Evolutionary conservation across 805 yeast species (phyloP), one percentile per base, ranked within the genome.

Genomic region (Pichia insulana): DNA sequence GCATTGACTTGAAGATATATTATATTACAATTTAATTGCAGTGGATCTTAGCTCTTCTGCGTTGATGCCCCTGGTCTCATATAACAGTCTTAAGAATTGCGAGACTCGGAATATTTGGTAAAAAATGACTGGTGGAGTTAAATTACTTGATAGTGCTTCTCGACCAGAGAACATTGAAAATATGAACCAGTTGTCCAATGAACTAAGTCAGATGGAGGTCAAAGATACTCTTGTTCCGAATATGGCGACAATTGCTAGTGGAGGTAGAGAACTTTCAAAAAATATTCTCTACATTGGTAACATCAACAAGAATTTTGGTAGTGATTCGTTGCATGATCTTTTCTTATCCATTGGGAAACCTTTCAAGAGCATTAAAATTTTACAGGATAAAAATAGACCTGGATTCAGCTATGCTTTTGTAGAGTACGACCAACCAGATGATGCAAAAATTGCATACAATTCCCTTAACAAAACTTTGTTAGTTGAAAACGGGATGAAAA

Each of bases 381-480:
- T 87, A 46, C 73, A 76, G 47, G 96, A 87, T 55, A 84, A 83
- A 61, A 84, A 83, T 59, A 69, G 71, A 49, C 74, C 73, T 9
- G 84, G 85, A 12, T 78, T 74, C 58, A 83, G 83, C 57, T 88
- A 86, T 61, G 94, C 94, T 2, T 87, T 88, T 59, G 76, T 88
- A 41, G 95, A 86, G 61, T 87, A 74, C 52, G 76, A 70, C 20
- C 65, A 64, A 39, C 70, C 76, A 33, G 67, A 64, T 27, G 68
- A 69, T 27, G 95, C 95, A 2, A 71, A 69, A 31, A 64, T 67
- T 47, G 90, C 92, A 1, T 65, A 79, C 41, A 71, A 70, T 40
- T 63, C 76, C 10, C 65, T 84, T 45, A 74, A 81, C 51, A 87
- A 85, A 15, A 48, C 55, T 1, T 60, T 69, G 26, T 57, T 83